Evolutionary conservation across 257 asterid species (phyloP).

Genomic region (Fraxinus anomala): DNA sequence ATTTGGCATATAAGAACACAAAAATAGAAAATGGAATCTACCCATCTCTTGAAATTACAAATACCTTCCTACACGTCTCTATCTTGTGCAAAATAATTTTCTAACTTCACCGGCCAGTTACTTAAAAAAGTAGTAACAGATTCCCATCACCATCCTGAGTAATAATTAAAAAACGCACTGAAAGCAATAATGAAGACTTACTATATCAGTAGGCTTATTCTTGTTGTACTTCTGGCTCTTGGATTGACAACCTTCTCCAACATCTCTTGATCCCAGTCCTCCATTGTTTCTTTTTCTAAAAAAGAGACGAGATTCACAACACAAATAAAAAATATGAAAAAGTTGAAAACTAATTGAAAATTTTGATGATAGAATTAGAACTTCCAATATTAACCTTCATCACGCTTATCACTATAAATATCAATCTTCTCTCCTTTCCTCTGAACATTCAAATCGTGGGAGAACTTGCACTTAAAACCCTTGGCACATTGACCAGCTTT

Average conservation of each 20-base stretch:
- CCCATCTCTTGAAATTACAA: not conserved
- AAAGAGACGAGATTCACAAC: slow-evolving; percentile 30
- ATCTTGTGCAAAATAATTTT: not conserved
- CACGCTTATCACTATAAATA: slow-evolving; percentile 78
- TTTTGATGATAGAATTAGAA: not conserved
- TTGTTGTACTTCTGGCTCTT: slow-evolving; percentile 93
- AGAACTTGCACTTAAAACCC: slow-evolving; percentile 96
- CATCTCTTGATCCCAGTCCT: slow-evolving; percentile 92
- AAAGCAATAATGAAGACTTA: slow-evolving; percentile 36
- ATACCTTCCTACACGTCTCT: not conserved
- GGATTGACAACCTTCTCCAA: slow-evolving; percentile 86
- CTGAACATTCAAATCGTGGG: slow-evolving; percentile 91
- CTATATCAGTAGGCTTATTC: slow-evolving; percentile 96
- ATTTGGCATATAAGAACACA: not conserved
- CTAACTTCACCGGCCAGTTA: not conserved
- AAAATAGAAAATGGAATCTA: not conserved
- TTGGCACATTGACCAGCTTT: slow-evolving; percentile 87
- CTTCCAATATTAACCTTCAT: slow-evolving; percentile 41
- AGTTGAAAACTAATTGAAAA: not conserved
- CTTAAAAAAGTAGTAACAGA: not conserved
- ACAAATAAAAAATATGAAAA: slow-evolving; percentile 7
- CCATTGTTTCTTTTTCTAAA: slow-evolving; percentile 64
- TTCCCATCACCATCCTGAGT: slow-evolving; percentile 12
- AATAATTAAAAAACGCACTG: slow-evolving; percentile 10
- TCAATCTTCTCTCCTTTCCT: slow-evolving; percentile 97